Evolutionary conservation across 106 monocot species (phyloP).

Genomic region (Platanthera zijinensis): DNA sequence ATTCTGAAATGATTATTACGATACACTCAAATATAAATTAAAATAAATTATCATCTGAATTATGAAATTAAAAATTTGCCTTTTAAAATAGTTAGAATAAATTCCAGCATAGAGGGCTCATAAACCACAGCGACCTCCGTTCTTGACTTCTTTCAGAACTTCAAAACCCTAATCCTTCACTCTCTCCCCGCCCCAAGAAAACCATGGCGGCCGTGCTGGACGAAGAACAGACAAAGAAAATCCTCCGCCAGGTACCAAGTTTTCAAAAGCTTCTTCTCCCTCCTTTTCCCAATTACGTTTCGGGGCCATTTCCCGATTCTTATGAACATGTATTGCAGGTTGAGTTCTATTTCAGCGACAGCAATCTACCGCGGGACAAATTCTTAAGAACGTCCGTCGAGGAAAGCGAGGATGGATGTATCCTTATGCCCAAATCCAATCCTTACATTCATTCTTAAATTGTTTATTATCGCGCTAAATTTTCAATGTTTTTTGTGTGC

Average conservation of each 20-base stretch:
- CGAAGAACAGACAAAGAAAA: conserved; percentile 35
- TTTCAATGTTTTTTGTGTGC: background rate
- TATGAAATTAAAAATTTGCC: too few species aligned
- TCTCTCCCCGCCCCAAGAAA: background rate
- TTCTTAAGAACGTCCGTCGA: conserved; percentile 55
- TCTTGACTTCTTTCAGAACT: background rate
- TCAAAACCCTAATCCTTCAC: conserved; percentile 2
- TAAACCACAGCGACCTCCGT: too few species aligned
- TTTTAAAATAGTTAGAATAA: too few species aligned
- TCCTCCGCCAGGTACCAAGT: conserved; percentile 61
- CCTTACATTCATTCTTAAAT: background rate
- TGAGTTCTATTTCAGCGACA: conserved; percentile 96
- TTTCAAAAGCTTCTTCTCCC: background rate
- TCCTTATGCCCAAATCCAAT: conserved; percentile 1
- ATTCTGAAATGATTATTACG: background rate
- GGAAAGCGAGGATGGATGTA: conserved; percentile 74
- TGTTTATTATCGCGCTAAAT: background rate
- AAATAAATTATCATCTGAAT: too few species aligned
- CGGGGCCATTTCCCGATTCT: background rate
- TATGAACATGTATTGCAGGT: conserved; percentile 33
- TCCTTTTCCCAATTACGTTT: background rate
- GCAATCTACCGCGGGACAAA: conserved; percentile 82
- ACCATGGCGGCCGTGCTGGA: conserved; percentile 36
- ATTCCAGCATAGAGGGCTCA: too few species aligned
- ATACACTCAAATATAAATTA: too few species aligned